A percentile compares a stretch with the other conserved stretches of the same genome.
Conservation (phyloP, 2,329 filamentous ascomycete species). For the Aspergillus sp. region DNA sequence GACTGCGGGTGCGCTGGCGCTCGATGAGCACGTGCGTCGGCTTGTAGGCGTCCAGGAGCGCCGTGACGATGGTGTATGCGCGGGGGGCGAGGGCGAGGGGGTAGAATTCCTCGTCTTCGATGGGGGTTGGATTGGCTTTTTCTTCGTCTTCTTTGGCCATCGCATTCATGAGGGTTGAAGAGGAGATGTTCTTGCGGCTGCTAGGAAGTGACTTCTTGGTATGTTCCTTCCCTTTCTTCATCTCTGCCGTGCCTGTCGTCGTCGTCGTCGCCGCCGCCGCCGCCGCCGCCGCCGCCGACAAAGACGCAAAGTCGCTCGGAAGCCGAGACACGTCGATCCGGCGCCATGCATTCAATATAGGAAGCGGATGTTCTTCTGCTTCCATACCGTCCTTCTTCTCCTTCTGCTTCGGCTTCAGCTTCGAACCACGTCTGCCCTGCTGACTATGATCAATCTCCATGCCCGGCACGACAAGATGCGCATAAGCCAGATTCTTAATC, state of each 20-base stretch:
- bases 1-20: slow-evolving; percentile 60
- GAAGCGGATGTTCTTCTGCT: slow-evolving; percentile 1
- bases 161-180: background rate
- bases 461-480: slow-evolving; percentile 52
- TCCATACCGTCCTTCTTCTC: background rate
- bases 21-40: slow-evolving; percentile 73
- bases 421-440: background rate
- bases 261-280: background rate
- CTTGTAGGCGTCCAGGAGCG: slow-evolving; percentile 49
- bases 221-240: too few species aligned
- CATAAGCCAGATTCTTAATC: slow-evolving; percentile 76
- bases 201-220: too few species aligned
- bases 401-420: background rate
- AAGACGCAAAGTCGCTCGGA: background rate
- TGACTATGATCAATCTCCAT: too few species aligned
- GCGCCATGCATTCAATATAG: slow-evolving; percentile 43
- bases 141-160: background rate
- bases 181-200: background rate
- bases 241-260: too few species aligned
- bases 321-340: slow-evolving; percentile 35
- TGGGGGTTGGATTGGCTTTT: background rate
- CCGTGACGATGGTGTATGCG: slow-evolving; percentile 56
- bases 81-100: slow-evolving; percentile 54
- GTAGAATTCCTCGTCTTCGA: slow-evolving; percentile 43
- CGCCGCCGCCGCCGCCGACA: too few species aligned